A percentile compares a stretch with the other conserved stretches of the same genome.
phyloP scores from a whole-genome alignment of 805 yeast genomes.

The Spathaspora hagerdaliae region DNA sequence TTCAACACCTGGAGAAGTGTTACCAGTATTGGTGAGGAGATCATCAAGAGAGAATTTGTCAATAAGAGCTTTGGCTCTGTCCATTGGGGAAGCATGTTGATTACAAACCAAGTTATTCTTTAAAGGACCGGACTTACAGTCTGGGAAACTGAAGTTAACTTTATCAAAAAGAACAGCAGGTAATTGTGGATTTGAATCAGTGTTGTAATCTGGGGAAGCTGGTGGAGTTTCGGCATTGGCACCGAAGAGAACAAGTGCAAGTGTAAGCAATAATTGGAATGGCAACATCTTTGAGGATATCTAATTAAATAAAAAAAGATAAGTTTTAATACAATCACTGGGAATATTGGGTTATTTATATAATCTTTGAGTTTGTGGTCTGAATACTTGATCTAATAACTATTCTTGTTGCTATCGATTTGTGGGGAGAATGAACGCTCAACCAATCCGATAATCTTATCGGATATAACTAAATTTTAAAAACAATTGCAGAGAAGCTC shows the following conservation, averaged over 20 bases:
- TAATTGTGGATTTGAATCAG: conserved; percentile 5
- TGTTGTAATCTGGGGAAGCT: conserved; percentile 3
- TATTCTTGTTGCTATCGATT: too few relatives aligned
- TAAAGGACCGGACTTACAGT: conserved; percentile 5
- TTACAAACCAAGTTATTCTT: conserved; percentile 3
- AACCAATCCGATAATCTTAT: too few relatives aligned
- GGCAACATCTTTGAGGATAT: conserved; percentile 1
- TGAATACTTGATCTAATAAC: not conserved
- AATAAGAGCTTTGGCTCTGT: conserved; percentile 5
- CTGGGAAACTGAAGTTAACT: conserved; percentile 4
- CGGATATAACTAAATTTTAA: too few relatives aligned
- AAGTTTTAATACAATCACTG: not conserved
- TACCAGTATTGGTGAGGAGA: conserved; percentile 1
- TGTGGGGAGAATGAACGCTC: too few relatives aligned
- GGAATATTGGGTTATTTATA: not conserved
- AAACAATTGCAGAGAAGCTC: too few relatives aligned
- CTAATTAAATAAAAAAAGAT: not conserved
- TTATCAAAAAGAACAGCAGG: conserved; percentile 2
- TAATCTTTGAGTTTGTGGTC: not conserved
- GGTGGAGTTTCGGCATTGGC: conserved; percentile 4
- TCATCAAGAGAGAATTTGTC: conserved; percentile 2
- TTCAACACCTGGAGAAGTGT: conserved; percentile 5
- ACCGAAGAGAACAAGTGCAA: not conserved
- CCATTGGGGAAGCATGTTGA: not conserved
- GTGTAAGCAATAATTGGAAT: conserved; percentile 1